These are phyloP conservation scores for Thalassiosira delicatula DNA, from an alignment of 352 stramenopile genomes.

Conservation along the genomic window DNA sequence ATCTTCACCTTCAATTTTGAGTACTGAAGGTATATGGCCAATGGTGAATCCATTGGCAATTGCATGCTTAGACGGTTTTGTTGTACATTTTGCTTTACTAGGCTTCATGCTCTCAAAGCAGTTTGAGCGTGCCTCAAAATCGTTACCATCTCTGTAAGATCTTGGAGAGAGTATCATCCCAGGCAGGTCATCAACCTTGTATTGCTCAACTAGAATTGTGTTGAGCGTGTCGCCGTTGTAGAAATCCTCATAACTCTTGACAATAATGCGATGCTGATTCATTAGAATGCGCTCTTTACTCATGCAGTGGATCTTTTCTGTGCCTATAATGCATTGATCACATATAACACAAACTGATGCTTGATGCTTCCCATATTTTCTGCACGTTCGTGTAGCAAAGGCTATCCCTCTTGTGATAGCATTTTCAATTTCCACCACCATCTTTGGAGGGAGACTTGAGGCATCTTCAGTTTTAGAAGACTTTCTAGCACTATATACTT, in stretches of 20 bases:
- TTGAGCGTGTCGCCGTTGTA: background rate
- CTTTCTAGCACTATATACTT: background rate
- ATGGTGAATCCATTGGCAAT: slow-evolving; percentile 42
- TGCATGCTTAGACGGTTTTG: slow-evolving; percentile 6
- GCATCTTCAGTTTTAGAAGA: background rate
- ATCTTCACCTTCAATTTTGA: slow-evolving; percentile 12
- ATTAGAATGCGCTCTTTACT: background rate
- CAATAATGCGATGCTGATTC: background rate
- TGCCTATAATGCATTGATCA: slow-evolving; percentile 23
- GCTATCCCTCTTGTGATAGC: slow-evolving; percentile 2
- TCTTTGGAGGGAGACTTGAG: background rate
- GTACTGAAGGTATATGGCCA: slow-evolving; percentile 12
- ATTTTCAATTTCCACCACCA: background rate
- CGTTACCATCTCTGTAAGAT: slow-evolving; percentile 3
- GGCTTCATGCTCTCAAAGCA: background rate
- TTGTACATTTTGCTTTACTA: background rate
- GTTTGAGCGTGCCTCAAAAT: slow-evolving; percentile 41
- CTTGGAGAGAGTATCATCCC: slow-evolving; percentile 13
- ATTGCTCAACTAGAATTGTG: background rate
- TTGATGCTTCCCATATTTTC: slow-evolving; percentile 12
- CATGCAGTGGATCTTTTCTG: slow-evolving; percentile 1
- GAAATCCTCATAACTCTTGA: slow-evolving; percentile 17
- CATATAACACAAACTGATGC: slow-evolving; percentile 19
- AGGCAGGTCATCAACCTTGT: background rate
- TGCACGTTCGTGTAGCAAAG: background rate